Base-by-base conservation (phyloP, 192 early-diverging fungal genomes). In the Oehlia diaphana region DNA sequence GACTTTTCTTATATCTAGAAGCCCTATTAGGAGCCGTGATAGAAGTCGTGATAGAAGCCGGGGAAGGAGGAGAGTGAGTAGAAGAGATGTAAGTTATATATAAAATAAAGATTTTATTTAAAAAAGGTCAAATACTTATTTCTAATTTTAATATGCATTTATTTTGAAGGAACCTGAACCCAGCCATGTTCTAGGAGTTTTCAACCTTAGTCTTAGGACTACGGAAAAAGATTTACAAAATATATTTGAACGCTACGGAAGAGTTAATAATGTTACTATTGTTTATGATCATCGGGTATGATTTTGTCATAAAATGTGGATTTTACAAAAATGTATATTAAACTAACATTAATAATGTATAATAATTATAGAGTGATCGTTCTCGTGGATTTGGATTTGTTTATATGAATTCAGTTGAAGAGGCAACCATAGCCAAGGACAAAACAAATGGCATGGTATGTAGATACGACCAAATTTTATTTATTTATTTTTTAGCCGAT, bases 371-470 rank as follows among this genome's bases (percentile, higher is more conserved):
- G 92, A 86, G 83, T 26, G 82, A 87, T 39, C 80, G 90, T 65
- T 93, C 92, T 33, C 81, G 92, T 72, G 90, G 92, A 35, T 93
- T 92, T 85, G 92, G 91, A 4, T 93, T 93, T 78, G 85, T 93
- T 58, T 89, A 86, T 12, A 91, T 91, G 79, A 80, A 83, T 10
- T 73, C 83, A 0, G 53, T 83, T 26, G 86, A 91, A 0, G 84
- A 80, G 6, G 92, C 92, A 13, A 81, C 83, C 14, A 79, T 82
- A 63, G 92, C 92, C 7, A 83, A 87, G 33, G 87, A 89, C 9
- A 87, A 82, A 21, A 84, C 91, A 47, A 90, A 92, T 77, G 92
- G 90, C 37, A 85, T 81, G 67, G 89, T 91, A 84, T 72, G 79
- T 82, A 49, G 9, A 28, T 28, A 42, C 44, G 35, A 21, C 9